phyloP scores from a whole-genome alignment of 2,329 filamentous ascomycete species.

The Fusarium kyushuense region DNA sequence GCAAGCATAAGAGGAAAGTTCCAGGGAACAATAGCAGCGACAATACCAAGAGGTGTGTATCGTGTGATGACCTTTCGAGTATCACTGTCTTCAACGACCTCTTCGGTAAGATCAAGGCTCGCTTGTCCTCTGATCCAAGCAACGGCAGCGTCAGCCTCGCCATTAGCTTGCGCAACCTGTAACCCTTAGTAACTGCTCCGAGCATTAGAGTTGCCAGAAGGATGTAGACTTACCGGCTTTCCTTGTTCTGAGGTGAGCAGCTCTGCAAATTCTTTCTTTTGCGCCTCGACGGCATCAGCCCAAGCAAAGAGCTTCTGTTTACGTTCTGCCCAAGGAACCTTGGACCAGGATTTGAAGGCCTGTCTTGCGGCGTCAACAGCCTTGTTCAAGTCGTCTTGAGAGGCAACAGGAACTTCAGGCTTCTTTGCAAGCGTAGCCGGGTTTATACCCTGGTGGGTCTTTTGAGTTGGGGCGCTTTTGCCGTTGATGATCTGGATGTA shows the following conservation, averaged over 20 bases:
- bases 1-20: slow-evolving; percentile 68
- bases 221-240: slow-evolving; percentile 43
- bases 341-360: slow-evolving; percentile 48
- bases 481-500: slow-evolving; percentile 46
- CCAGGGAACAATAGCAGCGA: slow-evolving; percentile 65
- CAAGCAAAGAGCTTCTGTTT: slow-evolving; percentile 39
- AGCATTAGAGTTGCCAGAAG: fast-evolving
- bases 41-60: slow-evolving; percentile 58
- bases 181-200: fast-evolving
- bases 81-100: slow-evolving; percentile 55
- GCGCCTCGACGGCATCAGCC: slow-evolving; percentile 45
- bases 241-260: slow-evolving; percentile 48
- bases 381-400: slow-evolving; percentile 41
- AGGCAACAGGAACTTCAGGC: slow-evolving; percentile 47
- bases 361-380: slow-evolving; percentile 42
- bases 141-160: slow-evolving; percentile 44
- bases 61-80: slow-evolving; percentile 49
- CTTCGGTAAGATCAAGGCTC: slow-evolving; percentile 49
- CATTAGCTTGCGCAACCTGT: slow-evolving; percentile 41
- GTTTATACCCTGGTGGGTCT: slow-evolving; percentile 44
- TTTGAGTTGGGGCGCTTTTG: slow-evolving; percentile 30
- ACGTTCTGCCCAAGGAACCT: slow-evolving; percentile 43
- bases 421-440: slow-evolving; percentile 50
- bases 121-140: slow-evolving; percentile 49
- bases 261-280: slow-evolving; percentile 38